These are phyloP conservation scores for Monosporascus sp. DNA, from an alignment of 2,329 filamentous ascomycete genomes.

Conservation along the genomic window DNA sequence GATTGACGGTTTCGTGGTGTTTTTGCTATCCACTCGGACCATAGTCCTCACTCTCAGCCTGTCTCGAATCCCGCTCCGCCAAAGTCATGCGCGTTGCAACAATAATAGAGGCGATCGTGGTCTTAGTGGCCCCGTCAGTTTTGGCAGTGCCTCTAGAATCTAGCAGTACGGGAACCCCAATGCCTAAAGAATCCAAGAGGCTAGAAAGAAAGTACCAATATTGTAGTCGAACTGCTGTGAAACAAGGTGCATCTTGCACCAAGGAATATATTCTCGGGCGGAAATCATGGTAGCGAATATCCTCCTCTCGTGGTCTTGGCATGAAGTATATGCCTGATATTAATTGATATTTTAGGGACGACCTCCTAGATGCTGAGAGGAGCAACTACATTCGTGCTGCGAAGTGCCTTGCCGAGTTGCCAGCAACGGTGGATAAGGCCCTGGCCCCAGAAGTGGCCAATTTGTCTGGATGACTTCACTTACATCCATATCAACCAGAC, in stretches of 20 bases:
- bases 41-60: not conserved
- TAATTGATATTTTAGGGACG: constrained; percentile 7
- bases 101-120: not conserved
- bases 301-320: not conserved
- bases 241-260: constrained; percentile 5
- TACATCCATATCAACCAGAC: constrained; percentile 19
- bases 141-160: not conserved
- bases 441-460: constrained; percentile 11
- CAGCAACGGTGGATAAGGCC: constrained; percentile 7
- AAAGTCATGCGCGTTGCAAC: not conserved
- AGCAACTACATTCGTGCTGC: constrained; percentile 15
- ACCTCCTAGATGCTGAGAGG: constrained; percentile 8
- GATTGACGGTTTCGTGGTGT: not conserved
- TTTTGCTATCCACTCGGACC: not conserved
- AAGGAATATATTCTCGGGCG: constrained; percentile 8
- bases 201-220: not conserved
- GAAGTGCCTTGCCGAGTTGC: constrained; percentile 12
- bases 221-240: not conserved
- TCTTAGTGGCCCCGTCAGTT: not conserved
- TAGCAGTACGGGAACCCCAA: not conserved
- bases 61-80: not conserved
- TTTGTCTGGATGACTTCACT: constrained; percentile 15
- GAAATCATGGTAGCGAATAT: constrained; percentile 11
- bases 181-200: not conserved
- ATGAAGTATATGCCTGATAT: not conserved